phyloP scores from a whole-genome alignment of 2,329 filamentous ascomycete genomes.

The Cercospora sojina region DNA sequence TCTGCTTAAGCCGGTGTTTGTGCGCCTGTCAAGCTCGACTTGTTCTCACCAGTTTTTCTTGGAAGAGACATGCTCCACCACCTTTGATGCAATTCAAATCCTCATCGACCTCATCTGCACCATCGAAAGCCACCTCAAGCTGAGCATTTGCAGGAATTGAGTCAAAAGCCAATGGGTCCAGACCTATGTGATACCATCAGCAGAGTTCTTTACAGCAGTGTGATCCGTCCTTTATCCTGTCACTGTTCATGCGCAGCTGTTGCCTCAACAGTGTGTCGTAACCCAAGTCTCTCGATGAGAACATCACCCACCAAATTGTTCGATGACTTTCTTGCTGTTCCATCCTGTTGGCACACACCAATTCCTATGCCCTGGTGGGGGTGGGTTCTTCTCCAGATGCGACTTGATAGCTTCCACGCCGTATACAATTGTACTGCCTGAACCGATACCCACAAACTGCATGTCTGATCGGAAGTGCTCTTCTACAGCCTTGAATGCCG shows the following conservation, averaged over 20 bases:
- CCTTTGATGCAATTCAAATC: conserved; percentile 97
- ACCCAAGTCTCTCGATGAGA: not conserved
- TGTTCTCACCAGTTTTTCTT: conserved; percentile 71
- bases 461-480: conserved; percentile 66
- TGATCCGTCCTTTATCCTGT: not conserved
- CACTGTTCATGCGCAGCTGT: not conserved
- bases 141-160: conserved; percentile 62
- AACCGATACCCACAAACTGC: conserved; percentile 74
- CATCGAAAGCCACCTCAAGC: conserved; percentile 92
- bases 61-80: conserved; percentile 93
- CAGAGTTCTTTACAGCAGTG: not conserved
- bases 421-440: conserved; percentile 78
- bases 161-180: conserved; percentile 76
- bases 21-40: conserved; percentile 26
- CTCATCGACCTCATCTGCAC: conserved; percentile 93
- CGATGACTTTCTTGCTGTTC: conserved; percentile 84
- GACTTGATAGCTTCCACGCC: conserved; percentile 76
- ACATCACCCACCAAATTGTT: conserved; percentile 56
- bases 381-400: conserved; percentile 48
- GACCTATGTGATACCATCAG: conserved; percentile 38
- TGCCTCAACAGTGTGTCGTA: not conserved
- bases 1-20: conserved; percentile 66
- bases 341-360: conserved; percentile 90
- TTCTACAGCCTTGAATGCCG: conserved; percentile 70
- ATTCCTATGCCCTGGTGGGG: conserved; percentile 59